Evolutionary conservation across 2,329 filamentous ascomycete species (phyloP).

Genomic region (Diatrype stigma): DNA sequence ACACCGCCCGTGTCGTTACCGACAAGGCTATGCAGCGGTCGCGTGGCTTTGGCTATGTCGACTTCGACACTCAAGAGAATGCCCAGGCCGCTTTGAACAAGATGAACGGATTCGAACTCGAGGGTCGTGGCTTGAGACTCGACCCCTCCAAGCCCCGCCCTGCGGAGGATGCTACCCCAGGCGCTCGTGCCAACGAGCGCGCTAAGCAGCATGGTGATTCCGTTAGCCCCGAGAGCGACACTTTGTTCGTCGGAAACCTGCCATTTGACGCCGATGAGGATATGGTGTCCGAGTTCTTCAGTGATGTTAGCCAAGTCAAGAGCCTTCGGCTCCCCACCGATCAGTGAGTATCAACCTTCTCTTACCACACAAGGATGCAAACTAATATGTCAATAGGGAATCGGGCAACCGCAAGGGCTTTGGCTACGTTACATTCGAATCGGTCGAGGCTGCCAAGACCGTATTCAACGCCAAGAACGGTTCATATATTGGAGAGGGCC

Average conservation of each 20-base stretch:
- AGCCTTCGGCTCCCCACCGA: constrained; percentile 87
- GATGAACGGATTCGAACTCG: constrained; percentile 71
- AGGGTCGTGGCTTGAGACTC: constrained; percentile 71
- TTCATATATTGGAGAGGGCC: constrained; percentile 55
- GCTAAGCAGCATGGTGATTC: constrained; percentile 72
- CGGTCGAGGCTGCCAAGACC: constrained; percentile 75
- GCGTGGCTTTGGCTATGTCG: constrained; percentile 91
- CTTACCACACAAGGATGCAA: neutral
- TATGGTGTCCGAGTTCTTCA: constrained; percentile 68
- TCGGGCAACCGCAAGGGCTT: constrained; percentile 85
- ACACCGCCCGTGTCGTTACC: constrained; percentile 73
- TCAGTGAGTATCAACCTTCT: constrained; percentile 43
- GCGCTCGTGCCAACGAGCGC: constrained; percentile 59
- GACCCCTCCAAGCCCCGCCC: constrained; percentile 70
- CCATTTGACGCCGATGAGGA: constrained; percentile 81
- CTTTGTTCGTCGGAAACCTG: constrained; percentile 88
- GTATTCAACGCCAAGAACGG: constrained; percentile 70
- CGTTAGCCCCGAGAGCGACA: constrained; percentile 75
- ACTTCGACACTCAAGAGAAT: constrained; percentile 66
- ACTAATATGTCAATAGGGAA: constrained; percentile 50
- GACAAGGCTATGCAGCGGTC: constrained; percentile 78
- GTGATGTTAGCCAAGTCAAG: constrained; percentile 64
- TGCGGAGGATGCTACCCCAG: constrained; percentile 46
- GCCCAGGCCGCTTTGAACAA: constrained; percentile 69
- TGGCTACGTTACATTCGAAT: constrained; percentile 81